Evolutionary conservation across 2,329 filamentous ascomycete genomes (phyloP), one percentile per base, ranked within the genome.

Genomic region (Colletotrichum falcatum): DNA sequence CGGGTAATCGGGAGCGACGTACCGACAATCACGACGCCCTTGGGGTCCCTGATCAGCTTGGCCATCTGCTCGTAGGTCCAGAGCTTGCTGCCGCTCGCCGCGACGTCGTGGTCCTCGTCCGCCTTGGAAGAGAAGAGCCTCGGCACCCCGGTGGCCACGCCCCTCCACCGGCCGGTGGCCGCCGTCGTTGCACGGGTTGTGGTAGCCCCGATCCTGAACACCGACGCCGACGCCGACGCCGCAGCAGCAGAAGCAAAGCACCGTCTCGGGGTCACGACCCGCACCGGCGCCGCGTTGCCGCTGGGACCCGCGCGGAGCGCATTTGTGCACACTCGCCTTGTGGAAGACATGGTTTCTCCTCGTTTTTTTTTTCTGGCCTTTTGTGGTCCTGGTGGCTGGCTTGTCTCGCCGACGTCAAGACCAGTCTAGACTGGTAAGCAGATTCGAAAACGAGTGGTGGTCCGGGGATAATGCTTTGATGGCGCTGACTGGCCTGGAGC

Each of bases 11-110:
- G 44, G 26, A n/a, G 12, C 12, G 39, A 46, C 66, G 2, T 61
- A 70, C 66, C 70, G 49, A 71, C 48, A 35, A 71, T 72, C 26
- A 63, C 61, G 46, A 61, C 61, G 56, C 51, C 44, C 20, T 44
- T 35, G 20, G 53, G 46, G 23, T 56, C 28, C 46, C 51, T 53
- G 12, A 39, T 58, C 39, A 70, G 30, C 65, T 60, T 28, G 26
- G 46, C 44, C 60, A 88, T 74, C 79, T 88, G 84, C 66, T 84
- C 80, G 75, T 88, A 89, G 9, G 74, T 78, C 81, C 85, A 89
- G 12, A 82, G 76, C 74, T 82, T 86, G 74, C 75, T 82, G 11
- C 72, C 72, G 37, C 60, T 72, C 5, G 62, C 66, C 18, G 72
- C 58, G 1, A 65, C 68, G 39, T 73, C 56, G 33, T 73, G 72